Base-by-base conservation (phyloP, 345 rosid genomes). In the Ceriops decandra region DNA sequence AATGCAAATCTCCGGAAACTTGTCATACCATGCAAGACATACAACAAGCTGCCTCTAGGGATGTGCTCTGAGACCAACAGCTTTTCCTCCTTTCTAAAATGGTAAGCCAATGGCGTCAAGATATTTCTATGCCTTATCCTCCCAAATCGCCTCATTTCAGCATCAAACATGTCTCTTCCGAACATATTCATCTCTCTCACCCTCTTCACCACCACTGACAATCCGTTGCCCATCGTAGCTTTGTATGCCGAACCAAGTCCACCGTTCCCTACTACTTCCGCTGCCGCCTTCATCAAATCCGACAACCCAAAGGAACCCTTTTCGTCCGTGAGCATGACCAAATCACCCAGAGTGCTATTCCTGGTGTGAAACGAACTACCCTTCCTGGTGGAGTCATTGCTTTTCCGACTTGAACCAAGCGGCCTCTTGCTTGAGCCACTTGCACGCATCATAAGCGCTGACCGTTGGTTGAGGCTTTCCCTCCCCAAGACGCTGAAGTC, bases 271-370 rank as follows among this genome's bases (percentile, higher is more conserved):
- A 93, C 73, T 64, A 89, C 95, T 76, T 91, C 96, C 0, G 98
- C 98, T 0, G 95, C 87, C 1, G 98, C 96, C 74, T 85, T 91
- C 97, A 93, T 93, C 71, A 93, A 74, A 82, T 93, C 97, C 0
- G 86, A 78, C 77, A 91, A 75, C 60, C 88, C 89, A 16, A 93
- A 91, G 0, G 78, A 54, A 27, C 88, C 92, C 74, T 78, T 93
- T 4, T 91, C 96, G 11, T 61, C 80, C 32, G 88, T 88, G 46
- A 93, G 77, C 85, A 93, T 85, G 19, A 81, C 74, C 68, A 93
- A 31, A 38, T 85, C 87, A 22, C 76, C 82, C 62, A 71, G 42
- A 5, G 26, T 56, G 59, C 74, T 78, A 5, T 62, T 54, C 74
- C 57, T 78, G 30, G 54, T 28, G 22, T 52, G 73, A 35, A 60